These are phyloP conservation scores for Henningerozyma blattae DNA, from an alignment of 805 yeast genomes.

Conservation along the genomic window DNA sequence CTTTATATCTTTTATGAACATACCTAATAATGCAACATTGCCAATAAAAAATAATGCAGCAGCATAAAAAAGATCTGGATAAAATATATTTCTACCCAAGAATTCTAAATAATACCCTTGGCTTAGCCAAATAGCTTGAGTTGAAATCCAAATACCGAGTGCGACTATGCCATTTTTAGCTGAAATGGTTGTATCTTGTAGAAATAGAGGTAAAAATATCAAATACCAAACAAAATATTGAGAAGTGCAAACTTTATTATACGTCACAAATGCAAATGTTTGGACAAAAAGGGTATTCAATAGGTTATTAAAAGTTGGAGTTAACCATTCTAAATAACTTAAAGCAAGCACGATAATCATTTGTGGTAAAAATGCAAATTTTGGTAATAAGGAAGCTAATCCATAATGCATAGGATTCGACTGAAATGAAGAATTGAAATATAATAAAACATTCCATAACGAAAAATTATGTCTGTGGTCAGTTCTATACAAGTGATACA, in stretches of 20 bases:
- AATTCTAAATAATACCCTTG: conserved; percentile 77
- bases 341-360: conserved; percentile 28
- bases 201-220: conserved; percentile 66
- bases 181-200: conserved; percentile 34
- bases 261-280: conserved; percentile 65
- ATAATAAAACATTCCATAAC: conserved; percentile 65
- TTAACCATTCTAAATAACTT: conserved; percentile 11
- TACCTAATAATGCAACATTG: conserved; percentile 50
- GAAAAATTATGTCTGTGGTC: conserved; percentile 97
- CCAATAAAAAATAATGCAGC: conserved; percentile 46
- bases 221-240: conserved; percentile 95
- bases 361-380: conserved; percentile 79
- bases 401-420: not conserved
- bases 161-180: conserved; percentile 30
- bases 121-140: conserved; percentile 70
- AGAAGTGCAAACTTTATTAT: conserved; percentile 79
- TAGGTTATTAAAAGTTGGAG: conserved; percentile 27
- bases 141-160: conserved; percentile 46
- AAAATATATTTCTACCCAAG: conserved; percentile 54
- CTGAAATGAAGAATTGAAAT: conserved; percentile 38
- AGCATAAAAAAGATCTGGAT: conserved; percentile 42
- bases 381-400: conserved; percentile 9
- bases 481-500: conserved; percentile 70
- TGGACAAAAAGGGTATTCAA: conserved; percentile 56
- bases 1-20: conserved; percentile 35